Base-by-base conservation (phyloP, 495 filamentous ascomycete species). In the Hypoxylon fragiforme region DNA sequence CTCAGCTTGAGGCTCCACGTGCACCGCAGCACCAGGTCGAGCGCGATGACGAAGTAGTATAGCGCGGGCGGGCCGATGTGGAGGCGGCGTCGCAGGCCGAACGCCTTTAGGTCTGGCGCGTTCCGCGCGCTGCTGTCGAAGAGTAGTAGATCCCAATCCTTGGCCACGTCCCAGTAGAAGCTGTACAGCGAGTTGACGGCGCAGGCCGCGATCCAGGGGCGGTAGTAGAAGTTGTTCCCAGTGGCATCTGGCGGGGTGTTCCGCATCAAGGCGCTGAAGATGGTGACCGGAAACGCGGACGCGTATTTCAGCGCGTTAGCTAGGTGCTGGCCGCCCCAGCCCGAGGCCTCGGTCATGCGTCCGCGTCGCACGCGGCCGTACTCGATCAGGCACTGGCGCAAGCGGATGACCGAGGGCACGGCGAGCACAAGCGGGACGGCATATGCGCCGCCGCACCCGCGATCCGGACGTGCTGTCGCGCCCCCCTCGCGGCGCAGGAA, bases 131-230 rank as follows among this genome's bases (percentile, higher is more conserved):
- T 52, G 2, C 52, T 44, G 4, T 77, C 69, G 61, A 97, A 89
- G n/a, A 97, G 79, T 0, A 85, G 87, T 32, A 98, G 77, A 60
- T 97, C 94, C 94, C 94, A 98, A 76, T 98, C 94, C 74, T 89
- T 91, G 36, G 90, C 82, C 15, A 97, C 85, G 67, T 98, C 94
- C 94, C 94, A 98, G 77, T 92, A 98, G 78, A 97, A 97, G 26
- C 89, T 91, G 72, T 96, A 98, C 49, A 85, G 74, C 8, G 87
- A 90, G 64, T 97, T 98, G 42, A 94, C 55, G 24, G 87, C 76
- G 19, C 88, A 87, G 37, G 84, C 78, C 7, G 58, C 53, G 6
- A 84, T 59, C 82, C 82, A 85, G n/a, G 74, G 70, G 9, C 72
- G 65, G 60, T 77, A 81, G 45, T 83, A 65, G 14, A 65, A 63